phyloP scores from a whole-genome alignment of 345 rosid species.

The Rhizophora mangle region DNA sequence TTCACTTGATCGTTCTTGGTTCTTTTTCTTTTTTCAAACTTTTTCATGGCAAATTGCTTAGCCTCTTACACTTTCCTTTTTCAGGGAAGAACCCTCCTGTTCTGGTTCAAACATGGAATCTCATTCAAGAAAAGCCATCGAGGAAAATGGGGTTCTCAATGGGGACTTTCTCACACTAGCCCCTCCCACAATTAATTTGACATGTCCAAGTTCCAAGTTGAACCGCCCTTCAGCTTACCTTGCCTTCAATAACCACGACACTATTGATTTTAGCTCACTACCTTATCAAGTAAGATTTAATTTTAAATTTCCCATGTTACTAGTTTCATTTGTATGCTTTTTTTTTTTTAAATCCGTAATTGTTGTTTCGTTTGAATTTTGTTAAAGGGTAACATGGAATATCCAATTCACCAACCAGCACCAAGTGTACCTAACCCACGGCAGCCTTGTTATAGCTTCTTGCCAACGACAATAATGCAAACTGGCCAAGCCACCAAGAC shows the following conservation, averaged over 20 bases:
- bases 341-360: background rate
- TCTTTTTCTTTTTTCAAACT: background rate
- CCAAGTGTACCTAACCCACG: constrained; percentile 12
- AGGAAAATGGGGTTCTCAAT: constrained; percentile 21
- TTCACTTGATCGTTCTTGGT: background rate
- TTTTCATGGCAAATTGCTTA: background rate
- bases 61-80: background rate
- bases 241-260: constrained; percentile 14
- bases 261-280: constrained; percentile 29
- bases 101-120: constrained; percentile 30
- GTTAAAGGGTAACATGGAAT: constrained; percentile 32
- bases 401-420: constrained; percentile 17
- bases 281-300: constrained; percentile 40
- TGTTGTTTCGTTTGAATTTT: background rate
- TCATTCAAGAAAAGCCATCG: constrained; percentile 21
- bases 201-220: constrained; percentile 20
- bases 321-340: background rate
- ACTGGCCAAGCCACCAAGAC: constrained; percentile 20
- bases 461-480: constrained; percentile 32
- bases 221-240: constrained; percentile 24
- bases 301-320: constrained; percentile 1
- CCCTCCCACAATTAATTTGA: constrained; percentile 30
- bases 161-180: constrained; percentile 50
- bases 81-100: constrained; percentile 35
- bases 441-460: constrained; percentile 41